A percentile compares a stretch with the other conserved stretches of the same genome.
phyloP scores from a whole-genome alignment of 176 grass and related monocot genomes.

The Urochloa ruziziensis region DNA sequence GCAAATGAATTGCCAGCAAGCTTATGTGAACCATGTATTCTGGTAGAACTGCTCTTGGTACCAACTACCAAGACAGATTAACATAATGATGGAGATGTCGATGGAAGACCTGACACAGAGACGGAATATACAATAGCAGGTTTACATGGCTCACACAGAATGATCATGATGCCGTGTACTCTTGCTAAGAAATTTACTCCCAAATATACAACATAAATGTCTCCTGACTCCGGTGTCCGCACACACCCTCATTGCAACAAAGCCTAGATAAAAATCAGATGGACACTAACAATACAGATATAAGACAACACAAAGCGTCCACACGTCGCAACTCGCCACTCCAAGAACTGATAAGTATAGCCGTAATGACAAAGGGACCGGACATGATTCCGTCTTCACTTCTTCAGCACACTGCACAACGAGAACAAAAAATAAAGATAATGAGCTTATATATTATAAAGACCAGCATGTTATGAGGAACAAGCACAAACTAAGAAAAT shows the following conservation, averaged over 20 bases:
- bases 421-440: neutral
- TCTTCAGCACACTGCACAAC: slow-evolving; percentile 57
- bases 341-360: neutral
- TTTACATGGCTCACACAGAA: slow-evolving; percentile 26
- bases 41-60: neutral
- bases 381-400: slow-evolving; percentile 28
- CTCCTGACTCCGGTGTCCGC: neutral
- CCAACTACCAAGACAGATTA: neutral
- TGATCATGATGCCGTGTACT: slow-evolving; percentile 1
- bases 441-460: neutral
- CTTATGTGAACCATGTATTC: neutral
- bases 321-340: neutral
- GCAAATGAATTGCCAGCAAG: neutral
- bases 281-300: slow-evolving; percentile 24
- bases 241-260: neutral
- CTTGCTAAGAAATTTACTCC: slow-evolving; percentile 22
- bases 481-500: neutral
- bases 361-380: neutral
- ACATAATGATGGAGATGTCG: neutral
- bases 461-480: neutral
- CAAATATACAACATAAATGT: slow-evolving; percentile 35
- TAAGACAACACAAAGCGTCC: neutral
- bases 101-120: neutral
- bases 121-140: slow-evolving; percentile 19
- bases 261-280: slow-evolving; percentile 8